Percentiles rank a stretch among this genome's conserved stretches.
phyloP scores from a whole-genome alignment of 345 rosid species.

The Eucalyptus tenuipes region DNA sequence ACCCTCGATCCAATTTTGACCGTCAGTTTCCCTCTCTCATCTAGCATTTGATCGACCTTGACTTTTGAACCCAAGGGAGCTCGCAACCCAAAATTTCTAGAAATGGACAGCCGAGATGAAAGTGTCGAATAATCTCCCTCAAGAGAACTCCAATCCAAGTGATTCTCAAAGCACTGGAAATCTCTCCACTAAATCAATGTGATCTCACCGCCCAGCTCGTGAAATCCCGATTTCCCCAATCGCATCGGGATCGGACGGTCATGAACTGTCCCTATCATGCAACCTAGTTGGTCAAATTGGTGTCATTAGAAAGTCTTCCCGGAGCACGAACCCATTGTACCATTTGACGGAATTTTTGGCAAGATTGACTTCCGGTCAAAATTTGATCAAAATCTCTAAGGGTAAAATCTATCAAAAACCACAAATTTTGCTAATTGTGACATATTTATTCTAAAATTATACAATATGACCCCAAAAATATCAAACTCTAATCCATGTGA shows the following conservation, averaged over 20 bases:
- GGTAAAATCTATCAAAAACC: too few species aligned
- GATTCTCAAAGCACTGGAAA: background rate
- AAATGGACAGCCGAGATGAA: background rate
- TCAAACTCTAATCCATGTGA: rapidly evolving
- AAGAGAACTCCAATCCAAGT: background rate
- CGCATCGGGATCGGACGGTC: background rate
- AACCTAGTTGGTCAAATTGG: background rate
- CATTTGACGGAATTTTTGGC: background rate
- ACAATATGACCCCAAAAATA: too few species aligned
- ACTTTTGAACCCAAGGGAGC: background rate
- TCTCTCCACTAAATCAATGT: background rate
- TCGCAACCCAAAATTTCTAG: background rate
- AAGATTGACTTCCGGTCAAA: background rate
- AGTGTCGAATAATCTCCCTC: background rate
- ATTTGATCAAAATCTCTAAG: background rate
- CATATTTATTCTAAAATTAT: too few species aligned
- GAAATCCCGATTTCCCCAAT: background rate
- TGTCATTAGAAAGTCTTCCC: background rate
- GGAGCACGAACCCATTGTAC: background rate
- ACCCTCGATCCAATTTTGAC: background rate
- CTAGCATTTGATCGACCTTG: background rate
- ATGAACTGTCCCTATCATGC: too few species aligned
- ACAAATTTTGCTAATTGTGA: too few species aligned
- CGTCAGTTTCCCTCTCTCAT: background rate
- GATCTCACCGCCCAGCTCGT: background rate